Evolutionary conservation across 2,329 filamentous ascomycete species (phyloP), one percentile per base, ranked within the genome.

Genomic region (Akanthomyces muscarius): DNA sequence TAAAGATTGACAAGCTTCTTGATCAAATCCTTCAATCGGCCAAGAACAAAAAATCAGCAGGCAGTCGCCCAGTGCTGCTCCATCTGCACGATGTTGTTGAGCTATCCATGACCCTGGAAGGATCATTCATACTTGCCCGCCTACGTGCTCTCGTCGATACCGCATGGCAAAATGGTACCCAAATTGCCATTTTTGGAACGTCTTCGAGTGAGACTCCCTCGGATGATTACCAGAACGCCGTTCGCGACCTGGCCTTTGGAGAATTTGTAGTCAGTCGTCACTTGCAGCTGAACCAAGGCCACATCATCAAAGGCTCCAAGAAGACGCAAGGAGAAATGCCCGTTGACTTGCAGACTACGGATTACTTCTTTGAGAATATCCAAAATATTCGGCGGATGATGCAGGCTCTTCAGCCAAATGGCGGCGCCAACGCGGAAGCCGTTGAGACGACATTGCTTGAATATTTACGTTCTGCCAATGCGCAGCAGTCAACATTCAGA

Each of bases 41-140:
- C 4, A 75, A 81, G 30, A 62, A 71, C 23, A 77, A 74, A 62
- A 68, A 73, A 6, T 65, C 67, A 33, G 53, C 67, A 7, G 69
- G 71, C 68, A 71, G 69, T 71, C 80, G 73, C 25, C 81, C 81
- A 28, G 81, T 92, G 8, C 87, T 98, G 63, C 80, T 96, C 45
- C 91, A 91, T 68, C 78, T 97, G 14, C 86, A 90, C 71, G 91
- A 98, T 72, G 90, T 92, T 70, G 86, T 90, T 60, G 91, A 96
- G 66, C 80, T 99, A 10, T 86, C 83, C 68, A 83, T 84, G 70
- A 88, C 89, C 0, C 74, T 83, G 6, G 86, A 91, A 63, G 91
- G 92, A 13, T 81, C 84, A 2, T 81, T 84, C 25, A 83, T 98
- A 38, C 77, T 97, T 8, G 78, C 81, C 47, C 86, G 88, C 64